A percentile compares a stretch with the other conserved stretches of the same genome.
These are phyloP conservation scores for Panaeolus cyanescens DNA, from an alignment of 768 basidiomycete genomes.

Conservation along the genomic window DNA sequence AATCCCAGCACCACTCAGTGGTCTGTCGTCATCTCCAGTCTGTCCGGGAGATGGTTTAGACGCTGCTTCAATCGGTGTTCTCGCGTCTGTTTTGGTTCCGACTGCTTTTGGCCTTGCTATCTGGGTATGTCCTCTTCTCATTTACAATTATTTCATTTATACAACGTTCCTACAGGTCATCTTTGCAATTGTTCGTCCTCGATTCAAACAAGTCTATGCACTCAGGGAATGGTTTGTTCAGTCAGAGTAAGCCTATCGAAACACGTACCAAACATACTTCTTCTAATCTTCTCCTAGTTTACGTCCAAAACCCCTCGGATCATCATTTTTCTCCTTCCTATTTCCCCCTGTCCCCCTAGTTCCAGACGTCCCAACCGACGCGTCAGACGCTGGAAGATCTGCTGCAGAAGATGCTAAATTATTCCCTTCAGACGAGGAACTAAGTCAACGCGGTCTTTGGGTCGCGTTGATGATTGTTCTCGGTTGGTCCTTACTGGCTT, in stretches of 20 bases:
- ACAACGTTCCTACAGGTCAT: conserved; percentile 43
- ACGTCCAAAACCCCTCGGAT: conserved; percentile 63
- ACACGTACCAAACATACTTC: neutral
- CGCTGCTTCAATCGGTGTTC: conserved; percentile 58
- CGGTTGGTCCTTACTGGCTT: conserved; percentile 68
- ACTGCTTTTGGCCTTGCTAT: conserved; percentile 60
- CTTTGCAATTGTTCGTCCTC: conserved; percentile 70
- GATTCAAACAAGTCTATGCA: conserved; percentile 71
- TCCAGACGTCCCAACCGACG: conserved; percentile 57
- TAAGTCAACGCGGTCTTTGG: conserved; percentile 73
- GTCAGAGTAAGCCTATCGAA: conserved; percentile 51
- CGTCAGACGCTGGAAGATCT: conserved; percentile 56
- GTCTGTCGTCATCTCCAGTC: conserved; percentile 33
- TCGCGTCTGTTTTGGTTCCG: conserved; percentile 60
- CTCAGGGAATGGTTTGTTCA: conserved; percentile 79
- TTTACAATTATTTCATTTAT: conserved; percentile 6
- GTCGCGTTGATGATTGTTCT: conserved; percentile 61
- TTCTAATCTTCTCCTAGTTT: conserved; percentile 38
- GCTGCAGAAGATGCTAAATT: conserved; percentile 49
- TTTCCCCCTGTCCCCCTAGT: conserved; percentile 70
- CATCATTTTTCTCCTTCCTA: conserved; percentile 66
- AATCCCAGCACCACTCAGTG: conserved; percentile 22
- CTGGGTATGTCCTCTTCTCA: conserved; percentile 53
- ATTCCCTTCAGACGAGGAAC: conserved; percentile 76
- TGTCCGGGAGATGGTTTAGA: conserved; percentile 72